Conservation (phyloP, 805 yeast genomes). For the Starmerella sp. region DNA sequence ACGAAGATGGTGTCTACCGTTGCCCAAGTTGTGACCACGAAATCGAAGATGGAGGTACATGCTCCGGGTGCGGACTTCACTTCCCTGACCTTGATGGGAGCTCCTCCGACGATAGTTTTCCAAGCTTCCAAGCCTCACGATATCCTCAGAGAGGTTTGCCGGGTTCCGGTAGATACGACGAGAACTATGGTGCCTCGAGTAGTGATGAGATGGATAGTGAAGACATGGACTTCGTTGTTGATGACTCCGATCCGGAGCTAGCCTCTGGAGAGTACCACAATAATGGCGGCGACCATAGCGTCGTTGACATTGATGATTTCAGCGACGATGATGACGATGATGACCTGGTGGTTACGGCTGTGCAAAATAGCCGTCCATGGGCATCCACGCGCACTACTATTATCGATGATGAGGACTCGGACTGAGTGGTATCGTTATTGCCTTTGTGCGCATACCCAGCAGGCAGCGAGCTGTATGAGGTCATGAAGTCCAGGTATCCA, state of each 20-base stretch:
- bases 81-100: conserved; percentile 3
- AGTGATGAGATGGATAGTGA: conserved; percentile 8
- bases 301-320: background rate
- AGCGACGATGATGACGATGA: conserved; percentile 4
- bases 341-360: conserved; percentile 3
- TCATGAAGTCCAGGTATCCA: too few relatives aligned
- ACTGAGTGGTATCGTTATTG: background rate
- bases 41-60: conserved; percentile 41
- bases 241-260: conserved; percentile 8
- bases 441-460: too few relatives aligned
- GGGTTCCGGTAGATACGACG: background rate
- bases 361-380: background rate
- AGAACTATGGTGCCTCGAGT: background rate
- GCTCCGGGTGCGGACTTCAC: conserved; percentile 43
- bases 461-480: too few relatives aligned
- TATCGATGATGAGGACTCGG: conserved; percentile 7
- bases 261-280: background rate
- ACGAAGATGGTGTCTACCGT: conserved; percentile 53
- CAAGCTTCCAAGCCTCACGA: background rate
- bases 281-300: background rate
- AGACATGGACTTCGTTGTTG: background rate
- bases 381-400: background rate
- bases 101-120: conserved; percentile 7
- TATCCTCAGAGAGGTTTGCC: background rate
- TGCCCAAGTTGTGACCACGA: conserved; percentile 66